Base-by-base conservation (phyloP, 148 eudicot genomes). In the Persicaria tinctoria region DNA sequence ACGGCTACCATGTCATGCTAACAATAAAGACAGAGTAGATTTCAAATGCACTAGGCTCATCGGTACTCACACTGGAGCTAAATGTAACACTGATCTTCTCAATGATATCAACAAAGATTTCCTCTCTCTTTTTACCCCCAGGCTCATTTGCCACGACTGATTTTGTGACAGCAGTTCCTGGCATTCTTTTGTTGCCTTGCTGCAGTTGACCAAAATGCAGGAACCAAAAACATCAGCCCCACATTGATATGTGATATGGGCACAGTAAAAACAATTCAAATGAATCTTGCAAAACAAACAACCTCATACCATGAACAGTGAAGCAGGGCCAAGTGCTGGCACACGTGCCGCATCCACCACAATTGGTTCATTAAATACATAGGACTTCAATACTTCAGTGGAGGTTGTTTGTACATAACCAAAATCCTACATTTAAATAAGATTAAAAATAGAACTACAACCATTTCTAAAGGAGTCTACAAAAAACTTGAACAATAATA, bases 131-230 rank as follows among this genome's bases (percentile, higher is more conserved):
- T 77, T 92, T 84, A 75, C 98, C 96, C 55, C 90, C 96, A 77
- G 97, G 97, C 78, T 92, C 98, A 87, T 91, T 83, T 72, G 97
- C 97, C 73, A 94, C 98, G 69, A 94, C 97, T 76, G 97, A 94
- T 78, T 94, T 94, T 32, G 98, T 90, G 76, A 90, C 85, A 75
- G 98, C 98, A 75, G 97, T 94, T 82, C 98, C 98, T 69, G 97
- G 98, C 98, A 92, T 91, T 85, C 98, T 83, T 89, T 90, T 91
- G 82, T 62, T 84, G 73, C 97, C 93, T 91, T 94, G 97, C 97
- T 94, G 91, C 85, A 84, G 72, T 12, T 69, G 77, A 51, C 50
- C 73, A 84, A 74, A 32, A 74, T 46, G 46, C 51, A 72, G 54
- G 54, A 78, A 73, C 75, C 55, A 64, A 73, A 69, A 23, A 74